Evolutionary conservation across 2,329 filamentous ascomycete genomes (phyloP).

Genomic region (Penicillium paneum): DNA sequence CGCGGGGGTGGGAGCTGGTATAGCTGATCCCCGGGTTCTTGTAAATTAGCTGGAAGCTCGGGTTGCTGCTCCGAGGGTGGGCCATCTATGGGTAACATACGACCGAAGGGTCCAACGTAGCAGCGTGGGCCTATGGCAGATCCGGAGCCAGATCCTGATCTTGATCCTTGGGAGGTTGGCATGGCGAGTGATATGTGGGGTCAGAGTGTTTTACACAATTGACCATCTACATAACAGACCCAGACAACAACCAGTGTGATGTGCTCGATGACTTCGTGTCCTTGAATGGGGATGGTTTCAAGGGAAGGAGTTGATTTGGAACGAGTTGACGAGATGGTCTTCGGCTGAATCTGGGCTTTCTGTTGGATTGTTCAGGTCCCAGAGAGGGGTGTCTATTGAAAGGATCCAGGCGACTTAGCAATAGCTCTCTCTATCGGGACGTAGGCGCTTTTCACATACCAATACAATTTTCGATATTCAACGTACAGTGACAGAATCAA

Average conservation of each 20-base stretch:
- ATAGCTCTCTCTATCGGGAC: background rate
- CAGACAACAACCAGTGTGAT: background rate
- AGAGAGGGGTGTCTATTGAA: background rate
- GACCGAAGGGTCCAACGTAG: conserved; percentile 41
- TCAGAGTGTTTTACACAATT: conserved; percentile 1
- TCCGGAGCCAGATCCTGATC: background rate
- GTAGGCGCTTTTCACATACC: background rate
- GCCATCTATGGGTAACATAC: conserved; percentile 36
- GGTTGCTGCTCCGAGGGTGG: conserved; percentile 26
- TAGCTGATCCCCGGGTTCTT: conserved; percentile 31
- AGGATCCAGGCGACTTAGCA: conserved; percentile 3
- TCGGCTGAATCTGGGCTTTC: background rate
- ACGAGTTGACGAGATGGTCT: background rate
- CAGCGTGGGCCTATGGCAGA: conserved; percentile 17
- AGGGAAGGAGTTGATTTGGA: background rate
- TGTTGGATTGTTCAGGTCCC: background rate
- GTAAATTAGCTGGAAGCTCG: conserved; percentile 31
- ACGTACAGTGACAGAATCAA: background rate
- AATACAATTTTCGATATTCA: background rate
- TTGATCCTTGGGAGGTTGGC: conserved; percentile 19
- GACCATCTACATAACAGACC: conserved; percentile 16
- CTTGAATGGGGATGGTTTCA: background rate
- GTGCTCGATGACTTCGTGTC: background rate
- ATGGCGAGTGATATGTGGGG: conserved; percentile 23
- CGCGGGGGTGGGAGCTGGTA: conserved; percentile 44